These are phyloP conservation scores for Podospora pseudopauciseta DNA, from an alignment of 495 filamentous ascomycete species.

Conservation along the genomic window DNA sequence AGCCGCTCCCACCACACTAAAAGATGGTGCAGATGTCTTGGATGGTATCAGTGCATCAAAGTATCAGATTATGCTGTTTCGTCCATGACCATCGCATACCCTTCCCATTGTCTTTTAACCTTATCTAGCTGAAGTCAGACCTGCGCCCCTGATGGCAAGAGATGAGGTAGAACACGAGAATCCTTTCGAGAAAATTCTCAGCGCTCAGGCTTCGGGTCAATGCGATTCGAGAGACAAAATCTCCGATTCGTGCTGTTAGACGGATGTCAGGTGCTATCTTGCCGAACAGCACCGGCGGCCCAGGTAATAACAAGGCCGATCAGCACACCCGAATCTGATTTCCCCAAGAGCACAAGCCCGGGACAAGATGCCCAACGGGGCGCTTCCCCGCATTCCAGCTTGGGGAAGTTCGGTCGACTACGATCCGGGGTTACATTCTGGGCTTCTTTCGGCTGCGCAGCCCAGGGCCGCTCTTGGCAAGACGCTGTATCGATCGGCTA, in stretches of 20 bases:
- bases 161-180: too few species aligned
- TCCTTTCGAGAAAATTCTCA: neutral
- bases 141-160: too few species aligned
- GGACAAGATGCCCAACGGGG: conserved; percentile 7
- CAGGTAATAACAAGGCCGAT: neutral
- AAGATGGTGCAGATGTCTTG: neutral
- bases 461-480: neutral
- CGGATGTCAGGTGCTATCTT: neutral
- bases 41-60: neutral
- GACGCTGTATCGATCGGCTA: neutral
- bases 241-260: neutral
- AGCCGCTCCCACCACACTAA: neutral
- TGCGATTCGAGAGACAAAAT: neutral
- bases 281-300: neutral
- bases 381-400: conserved; percentile 5
- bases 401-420: conserved; percentile 2
- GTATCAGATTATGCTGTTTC: neutral
- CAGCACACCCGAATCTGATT: neutral
- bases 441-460: neutral
- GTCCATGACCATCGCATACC: too few species aligned
- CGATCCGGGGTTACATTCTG: neutral
- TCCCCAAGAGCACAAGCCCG: neutral
- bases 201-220: neutral
- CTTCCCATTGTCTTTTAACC: too few species aligned
- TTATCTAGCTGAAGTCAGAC: too few species aligned